phyloP scores from a whole-genome alignment of 306 rosid species.

The Sesbania bispinosa region DNA sequence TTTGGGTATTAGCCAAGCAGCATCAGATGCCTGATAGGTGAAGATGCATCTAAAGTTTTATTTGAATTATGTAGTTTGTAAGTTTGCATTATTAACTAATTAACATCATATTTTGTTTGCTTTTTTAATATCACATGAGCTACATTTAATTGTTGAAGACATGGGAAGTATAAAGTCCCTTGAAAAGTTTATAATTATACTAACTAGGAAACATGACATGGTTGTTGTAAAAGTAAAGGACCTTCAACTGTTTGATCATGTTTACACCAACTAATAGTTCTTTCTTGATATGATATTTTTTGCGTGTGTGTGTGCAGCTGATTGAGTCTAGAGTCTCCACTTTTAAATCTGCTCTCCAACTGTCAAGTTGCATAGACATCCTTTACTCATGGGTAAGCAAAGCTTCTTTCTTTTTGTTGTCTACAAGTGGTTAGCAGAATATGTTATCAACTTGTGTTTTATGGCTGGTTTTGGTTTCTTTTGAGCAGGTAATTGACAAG shows the following conservation, averaged over 20 bases:
- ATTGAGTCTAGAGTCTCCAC: constrained; percentile 78
- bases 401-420: neutral
- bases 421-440: neutral
- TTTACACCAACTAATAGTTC: neutral
- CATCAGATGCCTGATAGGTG: too few species aligned
- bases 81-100: too few species aligned
- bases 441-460: neutral
- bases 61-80: too few species aligned
- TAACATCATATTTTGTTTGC: too few species aligned
- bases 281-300: neutral
- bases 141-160: too few species aligned
- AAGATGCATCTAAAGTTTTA: too few species aligned
- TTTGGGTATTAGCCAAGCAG: neutral
- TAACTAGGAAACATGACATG: neutral
- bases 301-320: constrained; percentile 57
- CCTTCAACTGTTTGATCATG: neutral
- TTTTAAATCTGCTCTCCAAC: constrained; percentile 55
- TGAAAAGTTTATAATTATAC: neutral
- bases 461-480: constrained; percentile 2
- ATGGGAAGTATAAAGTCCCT: neutral
- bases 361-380: constrained; percentile 63
- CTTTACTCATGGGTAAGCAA: constrained; percentile 58
- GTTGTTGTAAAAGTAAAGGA: neutral
- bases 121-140: too few species aligned
- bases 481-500: constrained; percentile 50